Evolutionary conservation across 768 basidiomycete species (phyloP).

Genomic region (Suillus sp.): DNA sequence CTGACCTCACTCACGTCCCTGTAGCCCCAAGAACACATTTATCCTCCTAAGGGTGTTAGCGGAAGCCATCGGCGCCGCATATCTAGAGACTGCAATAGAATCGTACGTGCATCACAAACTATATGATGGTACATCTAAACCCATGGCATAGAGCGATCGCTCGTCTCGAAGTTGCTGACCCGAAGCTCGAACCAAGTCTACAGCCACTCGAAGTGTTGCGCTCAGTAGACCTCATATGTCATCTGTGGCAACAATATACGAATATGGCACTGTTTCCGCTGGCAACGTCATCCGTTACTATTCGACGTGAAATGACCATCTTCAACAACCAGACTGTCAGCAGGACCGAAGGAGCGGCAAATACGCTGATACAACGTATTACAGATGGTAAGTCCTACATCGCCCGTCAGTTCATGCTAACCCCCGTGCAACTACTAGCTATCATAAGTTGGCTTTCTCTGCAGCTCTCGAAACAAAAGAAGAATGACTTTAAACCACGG

Average conservation of each 20-base stretch:
- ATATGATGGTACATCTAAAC: conserved; percentile 7
- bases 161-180: conserved; percentile 71
- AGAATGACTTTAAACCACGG: conserved; percentile 93
- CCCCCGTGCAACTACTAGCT: conserved; percentile 40
- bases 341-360: conserved; percentile 81
- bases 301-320: conserved; percentile 88
- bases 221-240: conserved; percentile 83
- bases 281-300: conserved; percentile 80
- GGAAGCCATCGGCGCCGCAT: conserved; percentile 80
- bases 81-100: conserved; percentile 90
- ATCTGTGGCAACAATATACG: conserved; percentile 97
- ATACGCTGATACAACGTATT: conserved; percentile 75
- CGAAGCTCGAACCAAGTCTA: conserved; percentile 79
- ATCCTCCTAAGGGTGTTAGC: conserved; percentile 81
- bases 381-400: conserved; percentile 65
- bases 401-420: neutral
- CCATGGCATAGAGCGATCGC: conserved; percentile 57
- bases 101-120: conserved; percentile 58
- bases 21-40: conserved; percentile 87
- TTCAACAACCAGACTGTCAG: conserved; percentile 90
- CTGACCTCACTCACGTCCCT: conserved; percentile 11
- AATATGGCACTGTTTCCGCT: conserved; percentile 89
- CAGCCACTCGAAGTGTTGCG: conserved; percentile 65
- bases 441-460: conserved; percentile 73
- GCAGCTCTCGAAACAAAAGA: conserved; percentile 90